Conservation (phyloP, 768 basidiomycete genomes). For the Mycena kentingensis region DNA sequence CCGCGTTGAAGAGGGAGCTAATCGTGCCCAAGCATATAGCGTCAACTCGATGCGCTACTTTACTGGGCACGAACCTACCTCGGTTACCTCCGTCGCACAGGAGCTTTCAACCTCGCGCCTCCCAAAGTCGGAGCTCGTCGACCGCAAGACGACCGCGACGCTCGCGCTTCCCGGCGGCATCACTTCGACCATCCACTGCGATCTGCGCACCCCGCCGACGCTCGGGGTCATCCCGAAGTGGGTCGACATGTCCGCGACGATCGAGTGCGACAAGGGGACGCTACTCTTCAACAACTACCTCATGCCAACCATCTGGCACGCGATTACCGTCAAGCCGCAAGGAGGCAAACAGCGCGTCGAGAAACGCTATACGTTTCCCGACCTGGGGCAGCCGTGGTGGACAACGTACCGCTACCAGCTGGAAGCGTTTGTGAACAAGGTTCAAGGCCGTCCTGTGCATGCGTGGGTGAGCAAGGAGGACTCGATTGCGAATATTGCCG, state of each 20-base stretch:
- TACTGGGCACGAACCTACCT: conserved; percentile 42
- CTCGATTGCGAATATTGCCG: conserved; percentile 56
- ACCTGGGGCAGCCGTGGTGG: conserved; percentile 62
- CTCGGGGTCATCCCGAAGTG: conserved; percentile 40
- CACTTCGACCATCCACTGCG: conserved; percentile 38
- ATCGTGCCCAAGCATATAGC: conserved; percentile 43
- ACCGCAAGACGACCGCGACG: conserved; percentile 34
- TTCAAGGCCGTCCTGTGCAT: conserved; percentile 52
- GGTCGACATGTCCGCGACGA: conserved; percentile 37
- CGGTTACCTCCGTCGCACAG: conserved; percentile 41
- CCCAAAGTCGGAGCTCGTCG: conserved; percentile 29
- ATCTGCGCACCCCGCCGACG: conserved; percentile 32
- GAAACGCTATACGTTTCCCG: conserved; percentile 45
- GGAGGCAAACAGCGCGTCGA: conserved; percentile 37
- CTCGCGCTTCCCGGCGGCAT: conserved; percentile 35
- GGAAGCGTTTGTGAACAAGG: conserved; percentile 63
- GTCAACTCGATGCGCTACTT: conserved; percentile 51
- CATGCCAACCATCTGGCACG: conserved; percentile 50
- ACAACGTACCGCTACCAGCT: conserved; percentile 58
- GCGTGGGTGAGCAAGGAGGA: conserved; percentile 59
- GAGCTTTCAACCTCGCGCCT: conserved; percentile 31
- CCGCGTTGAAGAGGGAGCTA: neutral
- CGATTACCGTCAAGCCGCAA: conserved; percentile 43
- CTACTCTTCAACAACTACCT: conserved; percentile 45
- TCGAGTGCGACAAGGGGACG: conserved; percentile 47